Evolutionary conservation across 306 rosid genomes (phyloP).

Genomic region (Acacia acuminata): DNA sequence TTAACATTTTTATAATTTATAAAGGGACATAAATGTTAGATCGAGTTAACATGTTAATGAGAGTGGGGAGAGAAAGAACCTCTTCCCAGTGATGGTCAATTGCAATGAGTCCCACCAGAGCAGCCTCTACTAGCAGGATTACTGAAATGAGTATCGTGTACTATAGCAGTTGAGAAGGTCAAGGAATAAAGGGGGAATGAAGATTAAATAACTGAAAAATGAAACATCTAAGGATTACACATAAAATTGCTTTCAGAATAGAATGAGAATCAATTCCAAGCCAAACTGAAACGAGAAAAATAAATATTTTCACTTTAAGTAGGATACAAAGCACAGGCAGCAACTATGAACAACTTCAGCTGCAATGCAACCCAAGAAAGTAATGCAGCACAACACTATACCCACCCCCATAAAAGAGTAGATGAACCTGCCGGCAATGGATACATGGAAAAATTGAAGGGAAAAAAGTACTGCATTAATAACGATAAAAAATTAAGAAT

Average conservation of each 20-base stretch:
- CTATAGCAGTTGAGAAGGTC: conserved; percentile 53
- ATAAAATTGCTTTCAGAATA: conserved; percentile 5
- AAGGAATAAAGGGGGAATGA: conserved; percentile 37
- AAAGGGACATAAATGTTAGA: conserved; percentile 25
- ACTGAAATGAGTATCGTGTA: conserved; percentile 61
- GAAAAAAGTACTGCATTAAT: conserved; percentile 14
- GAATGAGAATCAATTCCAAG: conserved; percentile 22
- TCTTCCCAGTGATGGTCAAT: conserved; percentile 81
- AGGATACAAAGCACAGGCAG: conserved; percentile 98
- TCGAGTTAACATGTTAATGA: conserved; percentile 7
- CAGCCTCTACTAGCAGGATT: conserved; percentile 64
- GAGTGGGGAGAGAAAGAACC: conserved; percentile 36
- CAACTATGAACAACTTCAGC: conserved; percentile 83
- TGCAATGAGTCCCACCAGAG: conserved; percentile 77
- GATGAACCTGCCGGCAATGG: conserved; percentile 74
- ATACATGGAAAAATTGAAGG: background rate
- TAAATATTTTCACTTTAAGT: background rate
- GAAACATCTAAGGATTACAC: conserved; percentile 15
- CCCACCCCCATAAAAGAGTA: conserved; percentile 90
- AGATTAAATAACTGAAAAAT: background rate
- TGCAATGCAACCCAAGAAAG: conserved; percentile 85
- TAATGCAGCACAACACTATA: conserved; percentile 59
- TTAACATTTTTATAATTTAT: conserved; percentile 4
- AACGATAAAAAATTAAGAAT: background rate
- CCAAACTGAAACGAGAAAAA: conserved; percentile 18